Evolutionary conservation across 202 grass and related monocot genomes (phyloP).

Genomic region (Carex arenaria): DNA sequence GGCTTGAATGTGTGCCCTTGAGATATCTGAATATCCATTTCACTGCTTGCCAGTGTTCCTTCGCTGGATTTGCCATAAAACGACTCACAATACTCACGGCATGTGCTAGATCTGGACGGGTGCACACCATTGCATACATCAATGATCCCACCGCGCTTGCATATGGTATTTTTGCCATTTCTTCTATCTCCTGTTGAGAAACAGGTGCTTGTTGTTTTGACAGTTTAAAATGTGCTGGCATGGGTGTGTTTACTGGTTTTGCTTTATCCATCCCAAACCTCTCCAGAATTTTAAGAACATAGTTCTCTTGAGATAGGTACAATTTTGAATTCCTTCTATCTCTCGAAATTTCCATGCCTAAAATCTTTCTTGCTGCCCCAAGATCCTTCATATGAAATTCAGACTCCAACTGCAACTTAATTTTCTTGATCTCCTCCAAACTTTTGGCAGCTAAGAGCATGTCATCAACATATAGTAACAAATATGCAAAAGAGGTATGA

Average conservation of each 20-base stretch:
- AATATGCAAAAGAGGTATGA: neutral
- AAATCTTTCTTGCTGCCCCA: neutral
- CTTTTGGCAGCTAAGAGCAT: neutral
- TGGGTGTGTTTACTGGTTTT: neutral
- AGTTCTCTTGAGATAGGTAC: neutral
- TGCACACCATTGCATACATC: too few relatives aligned
- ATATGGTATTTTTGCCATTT: neutral
- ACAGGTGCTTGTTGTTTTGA: neutral
- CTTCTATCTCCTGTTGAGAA: neutral
- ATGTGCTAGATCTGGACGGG: too few relatives aligned
- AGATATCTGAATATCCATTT: too few relatives aligned
- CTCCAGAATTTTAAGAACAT: neutral
- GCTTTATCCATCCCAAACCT: neutral
- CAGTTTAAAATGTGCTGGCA: neutral
- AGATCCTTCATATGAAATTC: slow-evolving; percentile 1
- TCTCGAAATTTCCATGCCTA: neutral
- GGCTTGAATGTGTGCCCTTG: too few relatives aligned
- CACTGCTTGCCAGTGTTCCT: too few relatives aligned
- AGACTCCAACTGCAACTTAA: neutral
- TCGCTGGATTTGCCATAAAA: too few relatives aligned
- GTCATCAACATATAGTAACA: neutral
- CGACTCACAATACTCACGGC: too few relatives aligned
- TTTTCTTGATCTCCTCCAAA: neutral
- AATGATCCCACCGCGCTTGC: neutral
- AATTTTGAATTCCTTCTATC: neutral